A percentile compares a stretch with the other conserved stretches of the same genome.
These are phyloP conservation scores for Torulaspora quercuum DNA, from an alignment of 805 yeast species.

Conservation along the genomic window DNA sequence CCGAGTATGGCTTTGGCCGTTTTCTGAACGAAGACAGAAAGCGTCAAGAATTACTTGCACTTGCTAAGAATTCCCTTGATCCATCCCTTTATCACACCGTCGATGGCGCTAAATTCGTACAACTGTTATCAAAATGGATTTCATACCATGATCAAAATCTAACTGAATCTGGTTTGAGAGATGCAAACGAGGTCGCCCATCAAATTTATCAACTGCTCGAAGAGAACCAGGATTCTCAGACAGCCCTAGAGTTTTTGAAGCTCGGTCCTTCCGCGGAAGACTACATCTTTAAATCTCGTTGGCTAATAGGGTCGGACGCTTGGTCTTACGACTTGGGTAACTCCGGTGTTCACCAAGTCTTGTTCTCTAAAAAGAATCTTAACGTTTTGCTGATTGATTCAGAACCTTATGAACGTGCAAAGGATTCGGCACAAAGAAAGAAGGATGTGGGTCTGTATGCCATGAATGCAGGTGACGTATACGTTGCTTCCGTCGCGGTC, in stretches of 20 bases:
- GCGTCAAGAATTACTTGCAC: constrained; percentile 43
- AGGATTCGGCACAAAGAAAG: constrained; percentile 46
- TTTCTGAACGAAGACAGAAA: constrained; percentile 57
- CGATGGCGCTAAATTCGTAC: constrained; percentile 49
- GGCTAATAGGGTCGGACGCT: constrained; percentile 92
- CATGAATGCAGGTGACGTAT: constrained; percentile 84
- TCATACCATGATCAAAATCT: constrained; percentile 44
- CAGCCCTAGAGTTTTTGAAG: constrained; percentile 45
- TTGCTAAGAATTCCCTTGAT: constrained; percentile 47
- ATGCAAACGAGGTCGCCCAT: constrained; percentile 33
- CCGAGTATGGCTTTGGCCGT: constrained; percentile 85
- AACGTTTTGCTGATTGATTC: constrained; percentile 86
- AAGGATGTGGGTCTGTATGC: constrained; percentile 91
- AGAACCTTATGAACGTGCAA: constrained; percentile 55
- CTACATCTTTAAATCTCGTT: constrained; percentile 51
- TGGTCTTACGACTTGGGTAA: constrained; percentile 94
- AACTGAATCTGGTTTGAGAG: constrained; percentile 26
- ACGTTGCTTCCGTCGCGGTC: constrained; percentile 91
- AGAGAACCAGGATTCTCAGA: constrained; percentile 39
- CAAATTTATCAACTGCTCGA: constrained; percentile 41
- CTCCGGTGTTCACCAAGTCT: constrained; percentile 83
- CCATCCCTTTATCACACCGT: constrained; percentile 41
- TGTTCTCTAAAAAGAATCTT: constrained; percentile 70
- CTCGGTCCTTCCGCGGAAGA: constrained; percentile 39
- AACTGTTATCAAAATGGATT: constrained; percentile 67